Evolutionary conservation across 2,329 filamentous ascomycete genomes (phyloP).

Genomic region (Periconia sp.): DNA sequence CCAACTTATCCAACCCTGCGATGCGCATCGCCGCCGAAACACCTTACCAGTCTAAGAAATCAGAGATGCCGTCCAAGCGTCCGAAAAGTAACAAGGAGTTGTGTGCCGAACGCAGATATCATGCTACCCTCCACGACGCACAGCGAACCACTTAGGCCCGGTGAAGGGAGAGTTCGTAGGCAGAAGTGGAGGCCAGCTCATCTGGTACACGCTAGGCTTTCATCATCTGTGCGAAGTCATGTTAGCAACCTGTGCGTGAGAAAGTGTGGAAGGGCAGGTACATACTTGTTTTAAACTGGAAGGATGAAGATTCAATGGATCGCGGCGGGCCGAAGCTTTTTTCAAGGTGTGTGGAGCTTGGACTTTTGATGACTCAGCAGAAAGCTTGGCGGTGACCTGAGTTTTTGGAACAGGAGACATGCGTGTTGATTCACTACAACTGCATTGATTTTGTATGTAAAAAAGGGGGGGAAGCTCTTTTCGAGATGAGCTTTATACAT

Average conservation of each 20-base stretch:
- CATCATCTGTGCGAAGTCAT: conserved; percentile 75
- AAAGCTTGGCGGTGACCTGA: conserved; percentile 27
- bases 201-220: conserved; percentile 96
- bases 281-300: conserved; percentile 99
- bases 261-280: conserved; percentile 25
- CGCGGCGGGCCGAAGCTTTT: conserved; percentile 30
- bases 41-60: conserved; percentile 63
- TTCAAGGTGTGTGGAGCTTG: conserved; percentile 32
- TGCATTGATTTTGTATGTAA: not conserved
- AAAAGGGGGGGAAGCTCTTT: not conserved
- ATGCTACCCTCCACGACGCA: conserved; percentile 70
- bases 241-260: conserved; percentile 21
- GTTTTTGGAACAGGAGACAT: conserved; percentile 5
- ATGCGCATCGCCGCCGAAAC: conserved; percentile 14
- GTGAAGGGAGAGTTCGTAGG: conserved; percentile 80
- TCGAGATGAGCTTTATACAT: conserved; percentile 25
- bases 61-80: conserved; percentile 99
- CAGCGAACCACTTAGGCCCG: conserved; percentile 85
- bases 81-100: conserved; percentile 93
- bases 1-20: conserved; percentile 2
- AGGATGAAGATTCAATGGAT: conserved; percentile 71
- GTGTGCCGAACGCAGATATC: conserved; percentile 99
- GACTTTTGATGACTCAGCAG: conserved; percentile 13
- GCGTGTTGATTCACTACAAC: not conserved
- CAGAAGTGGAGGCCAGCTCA: conserved; percentile 74